Conservation (phyloP, 257 asterid species). For the Salvia hispanica region DNA sequence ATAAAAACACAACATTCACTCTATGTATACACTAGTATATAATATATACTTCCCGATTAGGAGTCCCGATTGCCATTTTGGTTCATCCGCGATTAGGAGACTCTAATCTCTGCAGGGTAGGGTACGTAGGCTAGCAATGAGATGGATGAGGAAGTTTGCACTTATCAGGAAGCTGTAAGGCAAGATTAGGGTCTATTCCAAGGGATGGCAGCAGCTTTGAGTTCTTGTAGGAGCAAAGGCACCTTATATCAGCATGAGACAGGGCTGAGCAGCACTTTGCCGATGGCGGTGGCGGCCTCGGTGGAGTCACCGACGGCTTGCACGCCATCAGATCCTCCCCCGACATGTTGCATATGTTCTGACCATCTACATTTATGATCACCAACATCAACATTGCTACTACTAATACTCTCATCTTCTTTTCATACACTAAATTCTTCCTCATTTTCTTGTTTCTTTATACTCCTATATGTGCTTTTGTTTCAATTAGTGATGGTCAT, state of each 20-base stretch:
- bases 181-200: constrained; percentile 61
- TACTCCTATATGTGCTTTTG: too few species aligned
- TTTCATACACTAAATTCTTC: neutral
- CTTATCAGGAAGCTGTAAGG: constrained; percentile 53
- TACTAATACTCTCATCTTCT: neutral
- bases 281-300: constrained; percentile 54
- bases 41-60: too few species aligned
- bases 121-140: constrained; percentile 32
- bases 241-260: constrained; percentile 51
- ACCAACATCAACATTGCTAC: neutral
- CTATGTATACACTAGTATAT: too few species aligned
- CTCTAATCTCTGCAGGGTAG: too few species aligned
- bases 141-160: constrained; percentile 56
- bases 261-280: constrained; percentile 56
- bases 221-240: constrained; percentile 64
- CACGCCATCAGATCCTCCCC: constrained; percentile 53
- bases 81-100: too few species aligned
- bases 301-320: constrained; percentile 54
- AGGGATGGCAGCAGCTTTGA: constrained; percentile 47
- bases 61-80: too few species aligned
- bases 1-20: too few species aligned
- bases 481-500: neutral
- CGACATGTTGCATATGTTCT: constrained; percentile 48
- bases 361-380: constrained; percentile 28
- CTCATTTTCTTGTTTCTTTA: too few species aligned